These are phyloP conservation scores for Gossypium davidsonii DNA, from an alignment of 441 rosid genomes.

Conservation along the genomic window DNA sequence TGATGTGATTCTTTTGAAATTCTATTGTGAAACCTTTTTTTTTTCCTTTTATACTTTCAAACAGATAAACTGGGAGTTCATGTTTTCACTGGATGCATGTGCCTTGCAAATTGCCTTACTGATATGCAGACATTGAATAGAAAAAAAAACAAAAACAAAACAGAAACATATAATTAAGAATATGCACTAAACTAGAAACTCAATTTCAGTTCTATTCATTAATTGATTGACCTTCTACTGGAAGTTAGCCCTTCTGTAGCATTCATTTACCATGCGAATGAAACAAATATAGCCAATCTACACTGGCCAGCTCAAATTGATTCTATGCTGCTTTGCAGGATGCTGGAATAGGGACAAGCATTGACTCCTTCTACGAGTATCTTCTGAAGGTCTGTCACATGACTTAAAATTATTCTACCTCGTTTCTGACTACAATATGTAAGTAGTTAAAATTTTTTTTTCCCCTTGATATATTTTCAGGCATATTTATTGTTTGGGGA, in stretches of 20 bases:
- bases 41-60: background rate
- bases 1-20: background rate
- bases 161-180: background rate
- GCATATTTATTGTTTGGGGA: conserved; percentile 94
- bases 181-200: background rate
- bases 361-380: conserved; percentile 96
- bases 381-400: conserved; percentile 73
- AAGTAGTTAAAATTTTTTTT: background rate
- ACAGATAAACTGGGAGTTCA: background rate
- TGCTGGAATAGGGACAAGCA: conserved; percentile 99
- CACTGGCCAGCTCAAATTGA: background rate
- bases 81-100: background rate
- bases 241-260: background rate
- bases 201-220: background rate
- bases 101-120: background rate
- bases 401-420: background rate
- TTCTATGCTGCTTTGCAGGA: conserved; percentile 56
- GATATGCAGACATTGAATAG: background rate
- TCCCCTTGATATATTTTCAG: conserved; percentile 35
- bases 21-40: background rate
- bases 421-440: background rate
- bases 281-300: background rate
- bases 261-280: background rate
- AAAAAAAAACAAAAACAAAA: background rate
- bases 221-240: background rate